Evolutionary conservation across 257 asterid genomes (phyloP).

Genomic region (Solanum arcanum): DNA sequence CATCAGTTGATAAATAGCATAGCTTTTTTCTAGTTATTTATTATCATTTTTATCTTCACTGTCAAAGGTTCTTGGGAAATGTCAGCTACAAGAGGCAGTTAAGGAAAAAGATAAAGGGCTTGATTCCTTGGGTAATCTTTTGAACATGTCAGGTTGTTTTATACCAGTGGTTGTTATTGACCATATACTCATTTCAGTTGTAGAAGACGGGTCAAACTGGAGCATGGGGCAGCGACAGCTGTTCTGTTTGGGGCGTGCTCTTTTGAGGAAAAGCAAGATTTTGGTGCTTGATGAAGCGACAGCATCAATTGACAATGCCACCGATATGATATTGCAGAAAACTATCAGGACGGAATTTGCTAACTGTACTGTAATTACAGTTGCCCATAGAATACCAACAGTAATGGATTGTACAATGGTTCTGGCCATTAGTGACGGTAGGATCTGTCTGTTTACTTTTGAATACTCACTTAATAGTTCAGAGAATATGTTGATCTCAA

Average conservation of each 20-base stretch:
- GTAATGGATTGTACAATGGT: conserved; percentile 72
- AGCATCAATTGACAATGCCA: conserved; percentile 93
- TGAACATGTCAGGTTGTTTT: neutral
- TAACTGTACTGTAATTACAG: conserved; percentile 59
- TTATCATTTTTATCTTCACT: neutral
- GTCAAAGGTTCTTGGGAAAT: conserved; percentile 64
- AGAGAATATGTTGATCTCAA: neutral
- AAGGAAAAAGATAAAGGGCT: conserved; percentile 63
- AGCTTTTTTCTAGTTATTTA: neutral
- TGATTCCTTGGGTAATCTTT: conserved; percentile 53
- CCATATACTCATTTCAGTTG: conserved; percentile 24
- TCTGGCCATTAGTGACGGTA: conserved; percentile 58
- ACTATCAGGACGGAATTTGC: conserved; percentile 51
- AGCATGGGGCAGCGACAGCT: conserved; percentile 85
- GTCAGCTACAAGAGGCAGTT: conserved; percentile 86
- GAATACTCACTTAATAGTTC: neutral
- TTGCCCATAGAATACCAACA: conserved; percentile 83
- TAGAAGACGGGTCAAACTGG: conserved; percentile 89
- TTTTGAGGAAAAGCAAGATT: conserved; percentile 73
- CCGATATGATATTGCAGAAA: conserved; percentile 71
- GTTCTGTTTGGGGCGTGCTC: conserved; percentile 80
- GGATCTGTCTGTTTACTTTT: neutral
- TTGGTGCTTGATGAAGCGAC: conserved; percentile 96
- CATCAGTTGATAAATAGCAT: neutral
- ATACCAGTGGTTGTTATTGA: neutral